A percentile compares a stretch with the other conserved stretches of the same genome.
Evolutionary conservation across 805 yeast species (phyloP).

Genomic region (Cyberlindnera americana): DNA sequence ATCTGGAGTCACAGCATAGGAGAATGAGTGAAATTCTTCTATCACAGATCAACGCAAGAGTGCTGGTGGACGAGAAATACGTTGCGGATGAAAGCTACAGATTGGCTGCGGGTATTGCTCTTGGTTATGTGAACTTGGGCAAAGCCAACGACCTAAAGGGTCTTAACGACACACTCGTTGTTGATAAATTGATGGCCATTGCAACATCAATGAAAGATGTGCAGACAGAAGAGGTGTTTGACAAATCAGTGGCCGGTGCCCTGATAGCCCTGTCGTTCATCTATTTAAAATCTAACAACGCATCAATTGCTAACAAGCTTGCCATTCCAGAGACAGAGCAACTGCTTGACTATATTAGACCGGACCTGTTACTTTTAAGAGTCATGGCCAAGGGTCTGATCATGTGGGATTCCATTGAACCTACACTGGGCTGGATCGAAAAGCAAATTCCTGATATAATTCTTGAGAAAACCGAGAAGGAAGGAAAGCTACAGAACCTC

Average conservation of each 20-base stretch:
- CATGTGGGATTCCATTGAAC: slow-evolving; percentile 23
- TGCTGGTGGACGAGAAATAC: slow-evolving; percentile 49
- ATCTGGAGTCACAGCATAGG: slow-evolving; percentile 72
- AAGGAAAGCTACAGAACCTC: slow-evolving; percentile 37
- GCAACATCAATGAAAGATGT: slow-evolving; percentile 62
- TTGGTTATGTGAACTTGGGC: slow-evolving; percentile 83
- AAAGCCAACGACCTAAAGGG: slow-evolving; percentile 61
- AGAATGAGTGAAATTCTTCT: slow-evolving; percentile 79
- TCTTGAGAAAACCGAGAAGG: slow-evolving; percentile 28
- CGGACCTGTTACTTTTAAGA: slow-evolving; percentile 67
- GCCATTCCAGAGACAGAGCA: slow-evolving; percentile 57
- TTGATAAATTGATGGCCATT: slow-evolving; percentile 53
- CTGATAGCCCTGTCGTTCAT: slow-evolving; percentile 71
- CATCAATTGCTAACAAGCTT: slow-evolving; percentile 56
- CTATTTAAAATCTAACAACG: slow-evolving; percentile 63
- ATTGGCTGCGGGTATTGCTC: slow-evolving; percentile 81
- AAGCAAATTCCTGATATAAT: slow-evolving; percentile 51
- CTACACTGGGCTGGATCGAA: slow-evolving; percentile 21
- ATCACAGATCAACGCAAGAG: slow-evolving; percentile 59
- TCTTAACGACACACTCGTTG: slow-evolving; percentile 58
- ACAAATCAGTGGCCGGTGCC: slow-evolving; percentile 70
- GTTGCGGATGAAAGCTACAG: slow-evolving; percentile 76
- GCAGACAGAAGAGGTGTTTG: slow-evolving; percentile 54
- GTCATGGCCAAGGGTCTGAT: slow-evolving; percentile 42
- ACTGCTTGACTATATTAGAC: slow-evolving; percentile 63